These are phyloP conservation scores for Xylaria telfairii DNA, from an alignment of 495 filamentous ascomycete species.

Conservation along the genomic window DNA sequence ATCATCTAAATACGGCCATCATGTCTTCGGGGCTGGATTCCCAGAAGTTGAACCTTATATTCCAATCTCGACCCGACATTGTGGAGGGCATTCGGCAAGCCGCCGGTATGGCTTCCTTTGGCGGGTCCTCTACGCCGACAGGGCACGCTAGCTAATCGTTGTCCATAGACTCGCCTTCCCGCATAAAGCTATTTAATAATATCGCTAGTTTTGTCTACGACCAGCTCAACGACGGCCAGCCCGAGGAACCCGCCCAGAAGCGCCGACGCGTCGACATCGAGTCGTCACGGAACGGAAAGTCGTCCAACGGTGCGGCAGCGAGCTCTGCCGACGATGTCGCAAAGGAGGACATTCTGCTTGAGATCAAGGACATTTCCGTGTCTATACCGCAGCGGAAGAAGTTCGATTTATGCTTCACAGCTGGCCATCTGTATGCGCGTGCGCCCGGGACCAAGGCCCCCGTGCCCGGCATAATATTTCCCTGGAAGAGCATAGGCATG, in stretches of 20 bases:
- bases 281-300: conserved; percentile 35
- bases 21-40: conserved; percentile 52
- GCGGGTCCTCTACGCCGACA: neutral
- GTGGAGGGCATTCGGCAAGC: conserved; percentile 50
- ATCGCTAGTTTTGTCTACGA: conserved; percentile 57
- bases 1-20: conserved; percentile 12
- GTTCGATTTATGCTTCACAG: conserved; percentile 76
- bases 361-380: conserved; percentile 75
- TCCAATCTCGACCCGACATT: conserved; percentile 53
- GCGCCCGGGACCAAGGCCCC: conserved; percentile 67
- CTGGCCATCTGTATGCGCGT: conserved; percentile 69
- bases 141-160: conserved; percentile 19
- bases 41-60: conserved; percentile 50
- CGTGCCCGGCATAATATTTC: conserved; percentile 69
- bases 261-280: conserved; percentile 57
- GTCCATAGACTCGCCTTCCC: conserved; percentile 49
- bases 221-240: conserved; percentile 36
- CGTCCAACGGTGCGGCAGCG: conserved; percentile 33
- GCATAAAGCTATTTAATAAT: conserved; percentile 59
- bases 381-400: conserved; percentile 91
- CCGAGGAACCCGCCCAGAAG: conserved; percentile 51
- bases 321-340: conserved; percentile 43
- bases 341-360: conserved; percentile 58
- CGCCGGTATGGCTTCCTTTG: conserved; percentile 44
- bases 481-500: conserved; percentile 77